phyloP scores from a whole-genome alignment of 2,329 filamentous ascomycete genomes.

The Hirsutella thompsonii region DNA sequence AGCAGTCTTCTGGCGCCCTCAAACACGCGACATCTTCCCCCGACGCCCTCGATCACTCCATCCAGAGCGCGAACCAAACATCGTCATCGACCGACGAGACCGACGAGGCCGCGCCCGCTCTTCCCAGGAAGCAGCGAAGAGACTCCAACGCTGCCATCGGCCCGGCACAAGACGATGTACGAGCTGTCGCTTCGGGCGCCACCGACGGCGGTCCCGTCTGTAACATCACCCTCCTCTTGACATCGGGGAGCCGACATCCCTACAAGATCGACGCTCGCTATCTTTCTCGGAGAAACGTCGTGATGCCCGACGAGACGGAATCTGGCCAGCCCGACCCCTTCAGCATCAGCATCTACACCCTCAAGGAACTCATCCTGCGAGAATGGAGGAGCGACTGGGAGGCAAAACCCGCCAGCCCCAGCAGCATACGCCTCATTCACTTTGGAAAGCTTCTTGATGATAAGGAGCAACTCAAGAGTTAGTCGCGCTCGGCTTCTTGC shows the following conservation, averaged over 20 bases:
- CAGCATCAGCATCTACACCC: constrained; percentile 81
- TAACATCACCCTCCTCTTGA: constrained; percentile 72
- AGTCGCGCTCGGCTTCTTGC: constrained; percentile 16
- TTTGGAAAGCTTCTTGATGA: constrained; percentile 88
- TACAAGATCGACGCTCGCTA: constrained; percentile 87
- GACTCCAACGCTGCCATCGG: constrained; percentile 29
- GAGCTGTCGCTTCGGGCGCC: constrained; percentile 16
- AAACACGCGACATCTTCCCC: too few relatives aligned
- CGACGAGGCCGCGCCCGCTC: constrained; percentile 11
- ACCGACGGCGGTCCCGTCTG: constrained; percentile 33
- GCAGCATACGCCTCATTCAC: constrained; percentile 79
- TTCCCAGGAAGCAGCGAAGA: constrained; percentile 17
- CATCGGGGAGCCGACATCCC: constrained; percentile 70
- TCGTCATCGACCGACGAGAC: not conserved
- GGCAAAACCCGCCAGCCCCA: constrained; percentile 70
- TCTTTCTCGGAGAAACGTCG: constrained; percentile 66
- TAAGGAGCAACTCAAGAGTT: constrained; percentile 75
- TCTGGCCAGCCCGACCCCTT: constrained; percentile 60
- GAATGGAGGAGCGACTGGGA: constrained; percentile 96
- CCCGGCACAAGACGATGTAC: constrained; percentile 28
- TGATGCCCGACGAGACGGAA: constrained; percentile 52
- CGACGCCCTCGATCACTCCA: not conserved
- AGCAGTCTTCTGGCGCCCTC: constrained; percentile 6
- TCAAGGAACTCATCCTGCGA: constrained; percentile 86
- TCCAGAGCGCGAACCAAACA: constrained; percentile 8